Percentiles rank a stretch among this genome's conserved stretches.
These are phyloP conservation scores for Chimonanthus salicifolius DNA, from an alignment of 164 flowering plant species.

Conservation along the genomic window DNA sequence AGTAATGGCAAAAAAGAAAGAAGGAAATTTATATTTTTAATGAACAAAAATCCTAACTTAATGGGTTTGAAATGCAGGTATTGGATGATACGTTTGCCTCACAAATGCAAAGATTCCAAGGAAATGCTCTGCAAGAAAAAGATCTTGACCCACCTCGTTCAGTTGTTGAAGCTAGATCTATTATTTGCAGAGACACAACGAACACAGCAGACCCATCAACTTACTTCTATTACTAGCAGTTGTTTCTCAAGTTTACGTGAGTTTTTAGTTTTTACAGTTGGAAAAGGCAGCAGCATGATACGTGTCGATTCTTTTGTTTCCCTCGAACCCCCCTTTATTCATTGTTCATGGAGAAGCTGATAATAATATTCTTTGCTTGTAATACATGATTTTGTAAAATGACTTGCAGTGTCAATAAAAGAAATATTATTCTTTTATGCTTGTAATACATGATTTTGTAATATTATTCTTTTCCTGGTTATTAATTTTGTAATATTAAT, in stretches of 20 bases:
- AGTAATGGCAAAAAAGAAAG: too few species aligned
- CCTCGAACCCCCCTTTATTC: neutral
- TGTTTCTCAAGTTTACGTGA: neutral
- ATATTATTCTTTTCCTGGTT: too few species aligned
- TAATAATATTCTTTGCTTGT: slow-evolving; percentile 1
- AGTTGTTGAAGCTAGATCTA: slow-evolving; percentile 79
- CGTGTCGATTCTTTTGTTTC: too few species aligned
- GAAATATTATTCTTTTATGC: neutral
- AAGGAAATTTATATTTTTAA: too few species aligned
- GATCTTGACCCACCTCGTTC: slow-evolving; percentile 89
- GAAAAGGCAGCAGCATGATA: too few species aligned
- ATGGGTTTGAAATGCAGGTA: slow-evolving; percentile 41
- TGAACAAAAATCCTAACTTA: neutral
- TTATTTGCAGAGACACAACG: slow-evolving; percentile 65
- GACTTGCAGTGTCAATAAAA: neutral
- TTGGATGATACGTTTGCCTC: slow-evolving; percentile 91
- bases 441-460: too few species aligned
- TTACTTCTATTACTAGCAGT: slow-evolving; percentile 18
- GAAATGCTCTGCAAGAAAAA: slow-evolving; percentile 77
- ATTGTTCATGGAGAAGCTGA: neutral
- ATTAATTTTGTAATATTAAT: too few species aligned
- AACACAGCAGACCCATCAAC: slow-evolving; percentile 25
- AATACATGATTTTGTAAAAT: slow-evolving; percentile 1
- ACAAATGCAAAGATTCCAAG: slow-evolving; percentile 85
- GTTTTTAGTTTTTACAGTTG: neutral